A percentile compares a stretch with the other conserved stretches of the same genome.
These are phyloP conservation scores for Auriscalpium orientale DNA, from an alignment of 768 basidiomycete species.

Conservation along the genomic window DNA sequence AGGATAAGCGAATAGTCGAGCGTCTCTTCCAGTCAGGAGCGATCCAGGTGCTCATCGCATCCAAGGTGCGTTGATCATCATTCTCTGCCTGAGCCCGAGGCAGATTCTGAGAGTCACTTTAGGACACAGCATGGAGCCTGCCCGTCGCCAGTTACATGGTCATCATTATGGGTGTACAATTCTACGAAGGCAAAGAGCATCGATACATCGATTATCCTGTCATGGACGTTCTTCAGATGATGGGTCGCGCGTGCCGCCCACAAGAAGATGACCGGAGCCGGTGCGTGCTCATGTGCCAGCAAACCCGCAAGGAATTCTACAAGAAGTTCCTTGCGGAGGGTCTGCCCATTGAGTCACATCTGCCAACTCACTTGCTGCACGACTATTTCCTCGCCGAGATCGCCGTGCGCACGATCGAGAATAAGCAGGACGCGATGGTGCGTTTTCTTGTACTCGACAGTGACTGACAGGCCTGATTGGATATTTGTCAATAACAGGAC, in stretches of 20 bases:
- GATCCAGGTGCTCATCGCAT: constrained; percentile 90
- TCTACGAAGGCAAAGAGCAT: constrained; percentile 94
- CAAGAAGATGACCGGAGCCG: constrained; percentile 81
- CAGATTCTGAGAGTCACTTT: neutral
- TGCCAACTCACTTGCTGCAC: constrained; percentile 84
- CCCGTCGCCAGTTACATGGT: constrained; percentile 96
- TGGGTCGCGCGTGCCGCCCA: constrained; percentile 96
- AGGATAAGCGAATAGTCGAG: constrained; percentile 92
- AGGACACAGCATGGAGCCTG: constrained; percentile 96
- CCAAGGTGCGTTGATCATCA: constrained; percentile 51
- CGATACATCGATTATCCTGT: constrained; percentile 97
- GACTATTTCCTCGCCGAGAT: constrained; percentile 99
- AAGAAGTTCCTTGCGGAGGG: constrained; percentile 97
- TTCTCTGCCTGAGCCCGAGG: neutral
- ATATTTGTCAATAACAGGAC: constrained; percentile 41
- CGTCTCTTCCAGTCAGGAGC: constrained; percentile 89
- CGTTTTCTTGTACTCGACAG: constrained; percentile 8
- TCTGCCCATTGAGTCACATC: constrained; percentile 93
- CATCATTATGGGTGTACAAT: constrained; percentile 99
- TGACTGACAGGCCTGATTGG: neutral
- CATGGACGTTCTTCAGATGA: constrained; percentile 98
- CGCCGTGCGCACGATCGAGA: constrained; percentile 97
- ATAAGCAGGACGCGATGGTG: constrained; percentile 96
- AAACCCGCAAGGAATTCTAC: constrained; percentile 97
- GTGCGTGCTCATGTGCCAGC: constrained; percentile 96